These are phyloP conservation scores for Triticum turgidum DNA, from an alignment of 176 grass and related monocot genomes.

Conservation along the genomic window DNA sequence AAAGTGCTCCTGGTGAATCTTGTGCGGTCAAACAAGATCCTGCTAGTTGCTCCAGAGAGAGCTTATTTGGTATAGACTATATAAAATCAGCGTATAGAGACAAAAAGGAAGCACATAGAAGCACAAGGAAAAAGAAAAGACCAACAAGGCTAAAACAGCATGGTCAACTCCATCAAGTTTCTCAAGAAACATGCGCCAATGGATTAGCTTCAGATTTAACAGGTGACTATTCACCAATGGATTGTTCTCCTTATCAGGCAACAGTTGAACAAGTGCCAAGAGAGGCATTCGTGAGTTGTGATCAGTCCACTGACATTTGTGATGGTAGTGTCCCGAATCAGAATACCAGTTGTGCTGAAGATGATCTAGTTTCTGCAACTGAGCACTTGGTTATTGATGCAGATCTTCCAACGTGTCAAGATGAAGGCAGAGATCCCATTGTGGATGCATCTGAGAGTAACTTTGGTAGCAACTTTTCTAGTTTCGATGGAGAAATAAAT, in stretches of 20 bases:
- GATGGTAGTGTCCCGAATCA: constrained; percentile 30
- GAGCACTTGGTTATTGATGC: constrained; percentile 51
- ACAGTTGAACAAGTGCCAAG: constrained; percentile 43
- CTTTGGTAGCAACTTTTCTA: constrained; percentile 49
- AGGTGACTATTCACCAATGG: constrained; percentile 85
- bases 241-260: constrained; percentile 69
- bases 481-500: constrained; percentile 39
- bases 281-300: constrained; percentile 32
- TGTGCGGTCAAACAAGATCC: constrained; percentile 37
- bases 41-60: constrained; percentile 48
- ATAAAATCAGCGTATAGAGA: constrained; percentile 53
- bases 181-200: constrained; percentile 33
- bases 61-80: constrained; percentile 51
- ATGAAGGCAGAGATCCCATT: constrained; percentile 24
- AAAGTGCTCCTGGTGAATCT: constrained; percentile 22
- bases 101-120: constrained; percentile 56
- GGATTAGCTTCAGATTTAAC: constrained; percentile 35
- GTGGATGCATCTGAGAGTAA: constrained; percentile 29
- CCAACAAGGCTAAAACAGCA: constrained; percentile 47
- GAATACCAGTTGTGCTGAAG: constrained; percentile 39
- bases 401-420: constrained; percentile 22
- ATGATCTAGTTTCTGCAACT: constrained; percentile 55
- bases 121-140: constrained; percentile 59
- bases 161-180: constrained; percentile 30
- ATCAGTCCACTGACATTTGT: constrained; percentile 29